Evolutionary conservation across 1,284 basidiomycete genomes (phyloP), one percentile per base, ranked within the genome.

Genomic region (Rugosomyces carneus): DNA sequence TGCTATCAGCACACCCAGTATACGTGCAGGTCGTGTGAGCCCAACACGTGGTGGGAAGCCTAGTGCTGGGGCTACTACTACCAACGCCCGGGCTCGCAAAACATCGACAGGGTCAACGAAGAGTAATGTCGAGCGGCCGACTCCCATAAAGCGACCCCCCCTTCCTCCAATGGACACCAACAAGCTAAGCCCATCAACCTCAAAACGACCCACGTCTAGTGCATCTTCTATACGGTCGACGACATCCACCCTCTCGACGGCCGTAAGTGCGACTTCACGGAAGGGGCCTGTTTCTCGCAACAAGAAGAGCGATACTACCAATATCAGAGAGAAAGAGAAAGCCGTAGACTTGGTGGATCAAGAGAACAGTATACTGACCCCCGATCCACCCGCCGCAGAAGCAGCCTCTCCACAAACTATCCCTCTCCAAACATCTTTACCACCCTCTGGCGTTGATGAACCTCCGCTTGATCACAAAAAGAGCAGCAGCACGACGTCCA

Each of bases 401-500:
- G 26, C 16, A 11, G 18, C 26, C 4, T 20, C 26, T 4, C 20
- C 21, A 16, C 38, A 29, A 18, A 19, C 16, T 9, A 3, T 21
- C 20, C 13, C 13, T 15, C 47, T 41, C 3, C 27, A 29, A 18
- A 44, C 43, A 15, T 13, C 24, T 4, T n/a, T 40, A 24, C 44
- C 26, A 29, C 51, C 37, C 10, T 49, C 50, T 2, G 47, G 42
- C 44, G 42, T 13, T 16, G 42, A 52, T 19, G 42, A 52, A 11
- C 49, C 4, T 8, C 15, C 47, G 27, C 47, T 53, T 3, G 68
- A 70, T 9, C 70, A 72, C 57, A 68, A 63, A 55, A 73, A 73
- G 58, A 67, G 63, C 9, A 60, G 61, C 32, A 72, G 68, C 45
- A 68, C 65, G 9, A 59, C 67, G 37, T 71, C 67, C 24, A 68